Conservation (phyloP, 306 rosid genomes). For the Acacia melanoxylon region DNA sequence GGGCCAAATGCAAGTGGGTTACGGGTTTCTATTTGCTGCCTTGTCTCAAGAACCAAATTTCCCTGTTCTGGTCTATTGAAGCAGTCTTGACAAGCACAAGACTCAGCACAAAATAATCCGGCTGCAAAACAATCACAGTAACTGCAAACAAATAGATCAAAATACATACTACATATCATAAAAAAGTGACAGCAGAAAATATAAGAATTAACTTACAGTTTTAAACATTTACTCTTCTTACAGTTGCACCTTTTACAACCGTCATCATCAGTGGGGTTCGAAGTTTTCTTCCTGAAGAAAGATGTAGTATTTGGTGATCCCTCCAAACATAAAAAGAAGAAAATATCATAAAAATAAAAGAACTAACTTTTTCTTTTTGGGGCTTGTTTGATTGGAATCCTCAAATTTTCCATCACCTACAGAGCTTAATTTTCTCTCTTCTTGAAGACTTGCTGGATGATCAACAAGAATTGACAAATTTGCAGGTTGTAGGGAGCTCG, state of each 20-base stretch:
- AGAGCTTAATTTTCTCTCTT: constrained; percentile 22
- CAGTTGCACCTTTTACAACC: constrained; percentile 57
- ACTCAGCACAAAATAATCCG: constrained; percentile 43
- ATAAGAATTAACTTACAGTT: constrained; percentile 49
- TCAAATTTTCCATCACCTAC: constrained; percentile 32
- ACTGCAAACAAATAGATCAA: constrained; percentile 31
- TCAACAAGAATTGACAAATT: constrained; percentile 13
- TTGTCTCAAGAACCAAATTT: constrained; percentile 39
- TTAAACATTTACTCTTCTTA: constrained; percentile 52
- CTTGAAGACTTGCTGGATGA: constrained; percentile 19
- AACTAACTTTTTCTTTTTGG: constrained; percentile 45
- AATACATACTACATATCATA: background rate
- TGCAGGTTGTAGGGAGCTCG: background rate
- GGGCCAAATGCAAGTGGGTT: constrained; percentile 67
- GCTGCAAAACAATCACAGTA: constrained; percentile 69
- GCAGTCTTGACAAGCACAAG: constrained; percentile 67
- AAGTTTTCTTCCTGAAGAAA: constrained; percentile 46
- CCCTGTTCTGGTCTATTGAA: constrained; percentile 46
- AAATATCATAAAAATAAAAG: background rate
- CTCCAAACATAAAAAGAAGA: background rate
- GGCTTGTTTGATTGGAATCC: constrained; percentile 35
- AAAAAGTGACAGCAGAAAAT: background rate
- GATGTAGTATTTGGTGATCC: constrained; percentile 19
- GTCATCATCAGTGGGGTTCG: constrained; percentile 25
- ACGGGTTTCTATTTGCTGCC: constrained; percentile 42